phyloP scores from a whole-genome alignment of 2,329 filamentous ascomycete species.

The Verticillium klebahnii region DNA sequence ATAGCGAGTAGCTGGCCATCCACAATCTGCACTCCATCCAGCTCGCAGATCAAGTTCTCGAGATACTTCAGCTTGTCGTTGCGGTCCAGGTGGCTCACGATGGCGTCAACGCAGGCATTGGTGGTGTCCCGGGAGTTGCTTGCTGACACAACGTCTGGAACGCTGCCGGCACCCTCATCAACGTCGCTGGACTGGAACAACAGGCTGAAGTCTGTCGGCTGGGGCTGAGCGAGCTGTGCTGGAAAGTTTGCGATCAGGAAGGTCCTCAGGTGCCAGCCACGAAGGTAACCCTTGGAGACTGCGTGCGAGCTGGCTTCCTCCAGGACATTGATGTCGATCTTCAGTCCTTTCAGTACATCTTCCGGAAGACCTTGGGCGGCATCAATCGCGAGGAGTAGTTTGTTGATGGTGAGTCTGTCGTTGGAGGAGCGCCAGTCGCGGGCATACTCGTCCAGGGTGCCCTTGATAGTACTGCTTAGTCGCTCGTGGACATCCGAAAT shows the following conservation, averaged over 20 bases:
- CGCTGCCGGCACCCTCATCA: not conserved
- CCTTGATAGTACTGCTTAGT: not conserved
- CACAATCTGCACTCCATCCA: conserved; percentile 22
- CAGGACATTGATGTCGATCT: conserved; percentile 26
- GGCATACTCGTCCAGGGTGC: conserved; percentile 3
- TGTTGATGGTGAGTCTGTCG: conserved; percentile 2
- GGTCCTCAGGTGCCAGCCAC: conserved; percentile 41
- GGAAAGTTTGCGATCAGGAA: conserved; percentile 36
- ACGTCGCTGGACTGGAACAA: conserved; percentile 8
- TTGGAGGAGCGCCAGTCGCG: conserved; percentile 7
- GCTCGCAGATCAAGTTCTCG: conserved; percentile 27
- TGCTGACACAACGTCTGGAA: conserved; percentile 5
- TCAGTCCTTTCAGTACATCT: conserved; percentile 23
- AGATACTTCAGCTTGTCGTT: conserved; percentile 32
- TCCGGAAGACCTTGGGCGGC: conserved; percentile 22
- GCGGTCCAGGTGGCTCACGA: conserved; percentile 26
- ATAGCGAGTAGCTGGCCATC: conserved; percentile 40
- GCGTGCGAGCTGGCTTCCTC: conserved; percentile 27
- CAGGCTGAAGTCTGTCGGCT: conserved; percentile 25
- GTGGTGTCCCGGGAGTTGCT: conserved; percentile 17
- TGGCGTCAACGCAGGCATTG: conserved; percentile 22
- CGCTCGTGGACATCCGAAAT: not conserved
- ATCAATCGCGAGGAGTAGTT: conserved; percentile 9
- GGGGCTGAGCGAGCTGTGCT: conserved; percentile 22
- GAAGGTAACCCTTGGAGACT: conserved; percentile 28